Percentiles rank a stretch among this genome's conserved stretches.
Evolutionary conservation across 2,329 filamentous ascomycete species (phyloP).

Genomic region (Fusarium marasasianum): DNA sequence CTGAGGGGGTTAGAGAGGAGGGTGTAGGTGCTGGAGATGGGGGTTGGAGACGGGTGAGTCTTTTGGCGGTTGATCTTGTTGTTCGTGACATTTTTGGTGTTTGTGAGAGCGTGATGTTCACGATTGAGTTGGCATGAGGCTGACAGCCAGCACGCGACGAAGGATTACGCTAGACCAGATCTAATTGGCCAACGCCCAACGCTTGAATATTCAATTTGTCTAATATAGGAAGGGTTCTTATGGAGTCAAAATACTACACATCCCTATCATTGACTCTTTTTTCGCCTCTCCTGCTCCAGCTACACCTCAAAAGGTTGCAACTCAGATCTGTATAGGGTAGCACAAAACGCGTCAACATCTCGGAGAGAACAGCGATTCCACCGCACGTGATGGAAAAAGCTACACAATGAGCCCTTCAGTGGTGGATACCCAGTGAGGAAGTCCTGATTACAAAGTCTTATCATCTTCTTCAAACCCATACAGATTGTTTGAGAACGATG

Average conservation of each 20-base stretch:
- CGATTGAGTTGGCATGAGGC: background rate
- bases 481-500: constrained; percentile 33
- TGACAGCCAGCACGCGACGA: background rate
- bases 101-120: background rate
- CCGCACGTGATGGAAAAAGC: constrained; percentile 29
- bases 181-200: background rate
- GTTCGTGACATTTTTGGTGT: constrained; percentile 24
- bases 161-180: background rate
- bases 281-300: too few relatives aligned
- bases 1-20: background rate
- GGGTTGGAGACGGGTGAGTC: background rate
- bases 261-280: too few relatives aligned
- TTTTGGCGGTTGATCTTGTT: constrained; percentile 29
- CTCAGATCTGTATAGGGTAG: constrained; percentile 11
- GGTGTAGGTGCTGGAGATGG: fast-evolving
- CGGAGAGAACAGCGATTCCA: constrained; percentile 35
- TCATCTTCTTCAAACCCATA: background rate
- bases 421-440: constrained; percentile 21
- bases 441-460: constrained; percentile 3
- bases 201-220: fast-evolving
- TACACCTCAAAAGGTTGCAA: too few relatives aligned
- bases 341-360: background rate
- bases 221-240: too few relatives aligned
- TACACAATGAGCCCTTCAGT: background rate
- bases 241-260: too few relatives aligned